phyloP scores from a whole-genome alignment of 176 grass and related monocot species.

The Cenchrus purpureus region DNA sequence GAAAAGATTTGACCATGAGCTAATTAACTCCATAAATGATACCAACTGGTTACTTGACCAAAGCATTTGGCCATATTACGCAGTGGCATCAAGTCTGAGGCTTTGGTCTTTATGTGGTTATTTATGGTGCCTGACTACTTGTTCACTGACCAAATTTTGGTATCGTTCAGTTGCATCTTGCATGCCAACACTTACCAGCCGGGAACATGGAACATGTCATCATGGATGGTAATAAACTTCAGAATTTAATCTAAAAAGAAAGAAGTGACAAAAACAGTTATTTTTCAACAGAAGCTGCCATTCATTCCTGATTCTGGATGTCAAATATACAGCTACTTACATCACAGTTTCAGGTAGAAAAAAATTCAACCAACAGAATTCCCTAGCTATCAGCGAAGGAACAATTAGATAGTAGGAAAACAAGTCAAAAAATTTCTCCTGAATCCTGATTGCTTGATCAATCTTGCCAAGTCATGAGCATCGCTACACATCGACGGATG shows the following conservation, averaged over 20 bases:
- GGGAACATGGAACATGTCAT: neutral
- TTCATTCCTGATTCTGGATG: slow-evolving; percentile 26
- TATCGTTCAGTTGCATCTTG: neutral
- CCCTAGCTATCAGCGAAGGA: neutral
- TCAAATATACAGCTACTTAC: slow-evolving; percentile 27
- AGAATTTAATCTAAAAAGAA: neutral
- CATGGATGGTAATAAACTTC: neutral
- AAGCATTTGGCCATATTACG: neutral
- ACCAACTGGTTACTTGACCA: neutral
- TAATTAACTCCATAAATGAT: neutral
- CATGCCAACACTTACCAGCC: neutral
- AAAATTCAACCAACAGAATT: slow-evolving; percentile 20
- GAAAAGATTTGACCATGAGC: neutral
- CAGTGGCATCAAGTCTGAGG: neutral
- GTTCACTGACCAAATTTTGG: neutral
- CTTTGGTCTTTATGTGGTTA: neutral
- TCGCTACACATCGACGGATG: slow-evolving; percentile 55
- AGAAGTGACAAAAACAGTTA: neutral
- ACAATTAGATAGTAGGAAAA: neutral
- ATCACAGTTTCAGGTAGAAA: slow-evolving; percentile 33
- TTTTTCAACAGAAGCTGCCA: slow-evolving; percentile 11
- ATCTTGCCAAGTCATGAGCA: slow-evolving; percentile 67
- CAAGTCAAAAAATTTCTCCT: neutral
- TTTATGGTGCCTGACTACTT: neutral
- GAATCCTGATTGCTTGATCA: slow-evolving; percentile 8